Base-by-base conservation (phyloP, 768 basidiomycete species). In the Suillus cothurnatus region DNA sequence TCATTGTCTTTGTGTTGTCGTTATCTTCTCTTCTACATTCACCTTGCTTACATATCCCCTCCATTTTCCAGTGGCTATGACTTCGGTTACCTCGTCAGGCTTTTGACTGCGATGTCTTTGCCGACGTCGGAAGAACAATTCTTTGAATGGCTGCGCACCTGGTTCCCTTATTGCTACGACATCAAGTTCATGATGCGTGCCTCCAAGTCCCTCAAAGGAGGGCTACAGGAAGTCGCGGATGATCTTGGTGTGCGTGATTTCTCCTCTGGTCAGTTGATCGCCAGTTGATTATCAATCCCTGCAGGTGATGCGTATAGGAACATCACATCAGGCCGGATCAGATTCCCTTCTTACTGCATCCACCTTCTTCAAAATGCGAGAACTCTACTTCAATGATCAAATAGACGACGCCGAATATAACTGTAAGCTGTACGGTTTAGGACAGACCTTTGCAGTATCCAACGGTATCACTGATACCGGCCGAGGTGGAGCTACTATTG, bases 151-250 rank as follows among this genome's bases (percentile, higher is more conserved):
- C 83, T 99, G 36, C 85, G 81, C 65, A 89, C 87, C 68, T 99
- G 97, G 97, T 99, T 99, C 78, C 97, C 97, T 0, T 89, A 88
- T 52, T 90, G 97, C 53, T 99, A 97, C 77, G 97, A 99, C 78
- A 95, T 99, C 84, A 99, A 98, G 78, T 95, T 91, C 78, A 86
- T 99, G 78, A 95, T 97, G 88, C 89, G 94, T 70, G 87, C 85
- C 67, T 91, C 88, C 65, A 95, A 95, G 77, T 84, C 82, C 45
- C 84, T 91, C 62, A 84, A 92, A 68, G 93, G 95, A 73, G 96
- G 96, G 9, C 79, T 99, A 61, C 96, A 98, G 76, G 94, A 99
- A 68, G 92, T 99, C 34, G 96, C 97, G 49, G 95, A 99, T 71
- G 94, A 96, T 71, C 88, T 99, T 58, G 93, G 93, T 67, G 97